phyloP scores from a whole-genome alignment of 306 rosid species.

The Purshia tridentata region DNA sequence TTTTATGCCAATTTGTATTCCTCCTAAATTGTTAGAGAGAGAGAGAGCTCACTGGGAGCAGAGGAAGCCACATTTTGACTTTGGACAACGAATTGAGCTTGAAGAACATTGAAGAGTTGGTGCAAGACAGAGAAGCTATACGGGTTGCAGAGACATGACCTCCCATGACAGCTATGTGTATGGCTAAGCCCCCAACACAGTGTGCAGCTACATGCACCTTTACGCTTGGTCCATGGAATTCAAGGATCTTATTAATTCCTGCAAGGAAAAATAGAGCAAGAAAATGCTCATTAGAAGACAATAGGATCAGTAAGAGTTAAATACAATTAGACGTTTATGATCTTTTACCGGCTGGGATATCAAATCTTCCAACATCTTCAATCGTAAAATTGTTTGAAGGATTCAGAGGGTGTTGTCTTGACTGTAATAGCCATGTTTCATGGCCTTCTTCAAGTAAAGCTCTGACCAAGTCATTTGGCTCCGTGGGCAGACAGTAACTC shows the following conservation, averaged over 20 bases:
- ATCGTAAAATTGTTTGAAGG: conserved; percentile 32
- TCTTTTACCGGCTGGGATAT: conserved; percentile 37
- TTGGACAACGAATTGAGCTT: conserved; percentile 23
- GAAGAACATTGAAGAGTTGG: conserved; percentile 44
- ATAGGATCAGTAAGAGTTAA: neutral
- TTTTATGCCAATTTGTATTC: neutral
- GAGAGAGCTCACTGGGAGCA: conserved; percentile 24
- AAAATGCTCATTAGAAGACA: neutral
- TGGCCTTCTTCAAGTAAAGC: conserved; percentile 34
- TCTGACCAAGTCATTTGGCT: conserved; percentile 34
- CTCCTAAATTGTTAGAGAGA: neutral
- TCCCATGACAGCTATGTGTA: conserved; percentile 41
- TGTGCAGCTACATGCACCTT: conserved; percentile 38
- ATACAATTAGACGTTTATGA: neutral
- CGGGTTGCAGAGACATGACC: conserved; percentile 29
- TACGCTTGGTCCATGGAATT: conserved; percentile 19
- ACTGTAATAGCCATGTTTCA: conserved; percentile 36
- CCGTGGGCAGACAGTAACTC: conserved; percentile 31
- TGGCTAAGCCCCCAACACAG: conserved; percentile 40
- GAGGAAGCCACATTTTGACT: conserved; percentile 44
- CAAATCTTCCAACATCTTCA: conserved; percentile 40
- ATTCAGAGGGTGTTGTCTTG: conserved; percentile 34
- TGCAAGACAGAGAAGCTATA: conserved; percentile 40
- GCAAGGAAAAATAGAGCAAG: conserved; percentile 11
- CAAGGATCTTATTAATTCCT: conserved; percentile 36